phyloP scores from a whole-genome alignment of 1,139 yeast genomes.

The Insectozyma bohioensis region DNA sequence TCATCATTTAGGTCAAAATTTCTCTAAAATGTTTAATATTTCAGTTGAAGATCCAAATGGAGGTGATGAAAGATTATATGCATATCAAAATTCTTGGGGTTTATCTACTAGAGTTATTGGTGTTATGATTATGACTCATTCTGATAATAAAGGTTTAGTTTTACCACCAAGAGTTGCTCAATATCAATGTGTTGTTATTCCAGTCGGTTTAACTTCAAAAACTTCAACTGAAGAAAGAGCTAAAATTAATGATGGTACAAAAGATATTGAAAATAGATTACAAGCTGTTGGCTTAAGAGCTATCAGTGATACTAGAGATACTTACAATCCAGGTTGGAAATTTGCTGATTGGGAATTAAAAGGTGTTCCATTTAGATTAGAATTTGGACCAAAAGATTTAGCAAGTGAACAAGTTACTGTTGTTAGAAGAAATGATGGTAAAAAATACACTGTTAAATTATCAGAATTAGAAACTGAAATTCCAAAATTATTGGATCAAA shows the following conservation, averaged over 20 bases:
- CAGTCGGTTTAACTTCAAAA: conserved; percentile 92
- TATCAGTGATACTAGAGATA: conserved; percentile 84
- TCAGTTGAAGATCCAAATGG: conserved; percentile 94
- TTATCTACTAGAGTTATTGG: conserved; percentile 97
- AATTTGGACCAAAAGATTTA: conserved; percentile 94
- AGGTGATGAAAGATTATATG: conserved; percentile 78
- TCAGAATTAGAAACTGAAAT: conserved; percentile 64
- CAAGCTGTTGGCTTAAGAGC: conserved; percentile 65
- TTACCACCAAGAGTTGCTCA: conserved; percentile 97
- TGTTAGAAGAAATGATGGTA: conserved; percentile 90
- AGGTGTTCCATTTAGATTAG: conserved; percentile 92
- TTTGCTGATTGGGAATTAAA: conserved; percentile 96
- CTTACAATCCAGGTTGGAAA: conserved; percentile 98
- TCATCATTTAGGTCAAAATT: conserved; percentile 96
- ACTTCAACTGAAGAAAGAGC: conserved; percentile 74
- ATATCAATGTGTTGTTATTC: conserved; percentile 86
- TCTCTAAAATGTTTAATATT: conserved; percentile 97
- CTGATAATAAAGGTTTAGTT: conserved; percentile 97
- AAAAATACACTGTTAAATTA: conserved; percentile 66
- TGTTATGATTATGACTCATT: conserved; percentile 98
- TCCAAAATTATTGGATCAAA: conserved; percentile 74
- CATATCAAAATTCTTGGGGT: conserved; percentile 99
- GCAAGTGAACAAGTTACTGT: conserved; percentile 77
- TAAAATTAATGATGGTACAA: conserved; percentile 68
- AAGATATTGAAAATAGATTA: conserved; percentile 61